These are phyloP conservation scores for Mrakiaceae sp. DNA, from an alignment of 1,284 basidiomycete genomes.

Conservation along the genomic window DNA sequence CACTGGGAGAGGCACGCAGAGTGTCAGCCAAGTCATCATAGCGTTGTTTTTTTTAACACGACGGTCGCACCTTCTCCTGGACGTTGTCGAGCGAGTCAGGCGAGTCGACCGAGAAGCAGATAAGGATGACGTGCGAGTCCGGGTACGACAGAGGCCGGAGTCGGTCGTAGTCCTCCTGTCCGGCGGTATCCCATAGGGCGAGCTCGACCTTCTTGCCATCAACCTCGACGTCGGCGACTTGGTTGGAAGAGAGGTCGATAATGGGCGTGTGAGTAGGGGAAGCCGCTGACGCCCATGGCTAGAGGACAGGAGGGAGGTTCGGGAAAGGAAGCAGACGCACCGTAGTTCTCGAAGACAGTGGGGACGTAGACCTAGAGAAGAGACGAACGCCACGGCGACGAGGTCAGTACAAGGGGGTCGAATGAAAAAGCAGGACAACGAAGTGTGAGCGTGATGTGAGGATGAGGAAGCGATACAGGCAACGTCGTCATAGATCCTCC, in stretches of 20 bases:
- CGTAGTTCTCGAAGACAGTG: conserved; percentile 62
- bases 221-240: conserved; percentile 80
- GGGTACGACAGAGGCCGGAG: conserved; percentile 83
- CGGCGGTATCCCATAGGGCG: conserved; percentile 90
- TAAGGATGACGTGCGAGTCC: conserved; percentile 84
- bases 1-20: conserved; percentile 45
- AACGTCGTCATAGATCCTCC: background rate
- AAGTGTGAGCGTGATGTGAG: no score
- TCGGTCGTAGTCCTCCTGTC: conserved; percentile 61
- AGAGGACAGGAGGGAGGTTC: background rate
- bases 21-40: conserved; percentile 4
- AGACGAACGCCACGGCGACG: no score
- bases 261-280: background rate
- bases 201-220: conserved; percentile 86
- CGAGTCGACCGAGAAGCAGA: conserved; percentile 86
- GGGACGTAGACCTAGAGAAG: conserved; percentile 68
- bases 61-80: conserved; percentile 69
- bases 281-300: background rate
- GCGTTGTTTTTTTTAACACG: background rate
- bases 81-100: conserved; percentile 90
- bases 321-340: background rate
- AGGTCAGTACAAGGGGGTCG: no score
- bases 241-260: conserved; percentile 37
- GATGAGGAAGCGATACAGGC: background rate
- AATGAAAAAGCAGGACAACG: no score